Base-by-base conservation (phyloP, 768 basidiomycete species). In the Hypholoma sublateritium region DNA sequence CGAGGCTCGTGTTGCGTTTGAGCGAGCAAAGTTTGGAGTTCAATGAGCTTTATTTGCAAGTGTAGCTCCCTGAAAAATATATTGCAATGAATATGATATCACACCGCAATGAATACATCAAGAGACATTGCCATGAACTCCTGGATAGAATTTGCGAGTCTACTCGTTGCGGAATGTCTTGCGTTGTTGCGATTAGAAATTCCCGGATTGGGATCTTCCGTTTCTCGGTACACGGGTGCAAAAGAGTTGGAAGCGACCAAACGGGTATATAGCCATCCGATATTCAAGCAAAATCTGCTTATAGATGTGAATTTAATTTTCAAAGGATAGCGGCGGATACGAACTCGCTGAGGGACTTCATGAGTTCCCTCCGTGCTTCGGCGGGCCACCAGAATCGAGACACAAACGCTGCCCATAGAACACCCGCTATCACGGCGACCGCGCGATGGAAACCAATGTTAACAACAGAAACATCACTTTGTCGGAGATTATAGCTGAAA, bases 351-450 rank as follows among this genome's bases (percentile, higher is more conserved):
- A 98, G 78, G 0, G 85, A 88, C 59, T 85, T 87, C 46, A 88
- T 85, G 4, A 99, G 76, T 70, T 98, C 96, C 39, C 90, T 77
- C 45, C 96, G 77, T 0, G 97, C 97, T 65, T 97, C 95, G 8
- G 91, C 84, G 1, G 97, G 97, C 96, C 95, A 98, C 91, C 95
- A 94, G 60, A 89, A 88, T 46, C 93, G 78, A 4, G 92, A 94
- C 19, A 97, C 86, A 48, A 98, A 72, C 3, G 87, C 82, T 0
- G 95, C 95, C 91, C 92, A 98, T 1, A 95, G 67, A 2, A 95
- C 92, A 7, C 96, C 97, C 6, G 82, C 80, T 0, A 81, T 89
- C 17, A 99, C 96, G 32, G 95, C 82, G 4, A 88, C 62, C 1
- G 88, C 88, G 46, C 97, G 88, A 64, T 88, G 84, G 32, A 81